Conservation (phyloP, 2,329 filamentous ascomycete genomes). For the Fusarium sp. region DNA sequence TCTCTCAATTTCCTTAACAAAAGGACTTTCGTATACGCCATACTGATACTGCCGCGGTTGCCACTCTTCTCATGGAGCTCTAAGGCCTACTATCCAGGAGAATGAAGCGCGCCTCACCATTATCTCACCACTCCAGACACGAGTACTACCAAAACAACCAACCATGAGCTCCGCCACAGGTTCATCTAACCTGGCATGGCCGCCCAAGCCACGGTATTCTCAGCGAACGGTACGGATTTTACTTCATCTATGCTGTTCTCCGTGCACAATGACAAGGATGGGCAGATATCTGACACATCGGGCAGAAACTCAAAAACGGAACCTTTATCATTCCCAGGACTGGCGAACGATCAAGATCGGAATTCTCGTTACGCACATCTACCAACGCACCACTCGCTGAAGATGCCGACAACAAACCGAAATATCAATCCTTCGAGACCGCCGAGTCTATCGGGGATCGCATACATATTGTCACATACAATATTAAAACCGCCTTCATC, state of each 20-base stretch:
- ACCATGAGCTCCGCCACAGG: conserved; percentile 56
- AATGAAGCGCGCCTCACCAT: conserved; percentile 43
- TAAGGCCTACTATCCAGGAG: conserved; percentile 30
- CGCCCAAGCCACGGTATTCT: conserved; percentile 58
- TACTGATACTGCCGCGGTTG: background rate
- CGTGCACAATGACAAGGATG: background rate
- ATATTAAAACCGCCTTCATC: conserved; percentile 56
- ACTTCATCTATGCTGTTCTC: background rate
- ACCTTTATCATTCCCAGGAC: conserved; percentile 90
- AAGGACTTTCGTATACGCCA: background rate
- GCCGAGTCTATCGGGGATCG: conserved; percentile 55
- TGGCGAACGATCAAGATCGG: conserved; percentile 84
- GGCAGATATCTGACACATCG: conserved; percentile 25
- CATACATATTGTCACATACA: conserved; percentile 53
- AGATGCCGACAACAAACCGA: conserved; percentile 24
- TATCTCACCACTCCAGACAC: conserved; percentile 32
- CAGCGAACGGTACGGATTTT: conserved; percentile 60
- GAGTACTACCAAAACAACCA: conserved; percentile 55
- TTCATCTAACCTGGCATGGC: conserved; percentile 55
- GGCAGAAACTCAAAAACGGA: conserved; percentile 81
- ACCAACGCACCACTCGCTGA: conserved; percentile 43
- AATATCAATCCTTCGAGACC: conserved; percentile 37
- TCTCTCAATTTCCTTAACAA: background rate
- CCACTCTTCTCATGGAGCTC: conserved; percentile 35
- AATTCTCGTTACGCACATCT: conserved; percentile 79